Evolutionary conservation across 768 basidiomycete species (phyloP), one percentile per base, ranked within the genome.

Genomic region (Tulasnella sp.): DNA sequence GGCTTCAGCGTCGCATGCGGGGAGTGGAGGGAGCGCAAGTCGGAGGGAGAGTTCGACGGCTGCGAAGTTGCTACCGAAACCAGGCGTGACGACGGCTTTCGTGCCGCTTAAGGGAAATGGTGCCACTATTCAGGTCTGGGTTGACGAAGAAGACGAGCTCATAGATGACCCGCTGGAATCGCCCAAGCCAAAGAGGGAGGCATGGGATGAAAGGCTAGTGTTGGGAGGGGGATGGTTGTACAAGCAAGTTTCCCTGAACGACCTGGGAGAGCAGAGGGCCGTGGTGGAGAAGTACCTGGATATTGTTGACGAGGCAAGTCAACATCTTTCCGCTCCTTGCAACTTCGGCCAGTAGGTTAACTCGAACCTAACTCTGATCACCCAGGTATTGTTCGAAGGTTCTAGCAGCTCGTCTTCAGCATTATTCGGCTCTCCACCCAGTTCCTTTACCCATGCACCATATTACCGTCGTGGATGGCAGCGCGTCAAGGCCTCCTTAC

Each of bases 161-260:
- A 83, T 86, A 5, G 86, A 86, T 26, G 86, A 86, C 42, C 84
- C 87, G 67, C 87, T 86, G 79, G 88, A 88, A 79, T 86, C 86
- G 74, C 86, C 87, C 71, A 82, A 82, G 72, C 88, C 90, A 81
- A 91, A 90, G 83, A 87, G 88, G 55, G 91, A 93, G 80, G 85
- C 87, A 23, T 95, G 94, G 94, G 94, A 95, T 81, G 92, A 94
- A 82, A 86, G 90, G 46, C 87, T 95, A 15, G 90, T 94, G 0
- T 86, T 95, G 16, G 92, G 92, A 35, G 91, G 91, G 39, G 94
- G 94, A 6, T 95, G 93, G 93, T 82, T 95, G 75, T 95, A 95
- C 82, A 87, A 84, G 77, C 91, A 81, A 91, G 93, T 81, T 81
- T 94, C 76, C 83, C 83, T 91, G 42, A 84, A 83, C 26, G 86